phyloP scores from a whole-genome alignment of 2,329 filamentous ascomycete genomes.

The Penicillium corylophilum region DNA sequence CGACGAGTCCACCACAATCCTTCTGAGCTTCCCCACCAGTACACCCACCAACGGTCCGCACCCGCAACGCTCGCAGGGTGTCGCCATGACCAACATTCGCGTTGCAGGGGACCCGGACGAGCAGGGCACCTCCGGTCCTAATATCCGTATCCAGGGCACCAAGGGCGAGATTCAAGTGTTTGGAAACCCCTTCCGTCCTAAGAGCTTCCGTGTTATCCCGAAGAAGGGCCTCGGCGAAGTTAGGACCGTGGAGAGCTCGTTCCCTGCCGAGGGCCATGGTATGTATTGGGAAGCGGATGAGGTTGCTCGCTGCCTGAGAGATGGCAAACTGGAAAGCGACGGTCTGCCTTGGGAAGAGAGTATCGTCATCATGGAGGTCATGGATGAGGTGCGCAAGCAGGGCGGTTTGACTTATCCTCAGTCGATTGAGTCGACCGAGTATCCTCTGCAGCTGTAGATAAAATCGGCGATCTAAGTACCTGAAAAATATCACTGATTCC shows the following conservation, averaged over 20 bases:
- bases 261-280: conserved; percentile 66
- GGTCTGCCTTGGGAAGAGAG: conserved; percentile 73
- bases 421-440: conserved; percentile 62
- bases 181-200: conserved; percentile 69
- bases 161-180: conserved; percentile 79
- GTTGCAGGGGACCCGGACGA: conserved; percentile 62
- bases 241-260: conserved; percentile 38
- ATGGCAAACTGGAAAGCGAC: conserved; percentile 73
- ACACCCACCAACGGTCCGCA: conserved; percentile 41
- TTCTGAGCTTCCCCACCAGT: conserved; percentile 69
- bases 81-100: conserved; percentile 67
- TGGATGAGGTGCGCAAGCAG: conserved; percentile 68
- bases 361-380: conserved; percentile 78
- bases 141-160: conserved; percentile 77
- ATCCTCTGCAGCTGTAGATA: conserved; percentile 46
- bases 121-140: conserved; percentile 59
- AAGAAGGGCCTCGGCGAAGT: conserved; percentile 49
- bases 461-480: background rate
- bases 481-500: background rate
- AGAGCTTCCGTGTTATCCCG: conserved; percentile 63
- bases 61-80: conserved; percentile 62
- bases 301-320: conserved; percentile 69
- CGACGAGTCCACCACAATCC: conserved; percentile 75
- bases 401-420: conserved; percentile 63
- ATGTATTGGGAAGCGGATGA: conserved; percentile 92